Conservation (phyloP, 2,329 filamentous ascomycete species). For the Arthrobotrys sphaeroides region DNA sequence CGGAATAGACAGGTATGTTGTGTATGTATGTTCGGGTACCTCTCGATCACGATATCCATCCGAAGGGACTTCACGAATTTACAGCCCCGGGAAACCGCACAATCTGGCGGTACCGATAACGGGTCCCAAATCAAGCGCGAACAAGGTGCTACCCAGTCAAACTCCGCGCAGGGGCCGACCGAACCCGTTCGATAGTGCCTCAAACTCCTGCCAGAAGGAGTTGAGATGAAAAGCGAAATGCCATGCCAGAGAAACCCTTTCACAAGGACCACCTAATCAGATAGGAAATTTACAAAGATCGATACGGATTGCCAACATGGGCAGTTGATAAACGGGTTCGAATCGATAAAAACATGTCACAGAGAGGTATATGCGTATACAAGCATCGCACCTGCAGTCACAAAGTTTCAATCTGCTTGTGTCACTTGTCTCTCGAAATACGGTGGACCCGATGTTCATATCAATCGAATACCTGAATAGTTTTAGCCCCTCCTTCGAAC, state of each 20-base stretch:
- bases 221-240: slow-evolving; percentile 15
- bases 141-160: slow-evolving; percentile 35
- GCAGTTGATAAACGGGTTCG: neutral
- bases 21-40: neutral
- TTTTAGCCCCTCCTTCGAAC: slow-evolving; percentile 5
- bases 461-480: slow-evolving; percentile 1
- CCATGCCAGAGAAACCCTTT: neutral
- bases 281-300: neutral
- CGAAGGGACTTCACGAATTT: slow-evolving; percentile 3
- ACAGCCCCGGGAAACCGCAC: slow-evolving; percentile 16
- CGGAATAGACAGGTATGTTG: slow-evolving; percentile 7
- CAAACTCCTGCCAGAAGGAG: slow-evolving; percentile 9
- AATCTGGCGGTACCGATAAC: slow-evolving; percentile 53
- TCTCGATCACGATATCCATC: neutral
- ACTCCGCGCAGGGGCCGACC: slow-evolving; percentile 19
- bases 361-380: neutral
- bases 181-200: slow-evolving; percentile 25
- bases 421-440: slow-evolving; percentile 27
- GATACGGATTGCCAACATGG: slow-evolving; percentile 9
- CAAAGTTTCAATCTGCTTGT: slow-evolving; percentile 34
- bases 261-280: slow-evolving; percentile 8
- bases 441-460: neutral
- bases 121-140: slow-evolving; percentile 46
- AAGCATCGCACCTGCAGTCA: slow-evolving; percentile 12
- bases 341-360: slow-evolving; percentile 10